Conservation (phyloP, 78 protist genomes). For the Tieghemostelium lacteum region DNA sequence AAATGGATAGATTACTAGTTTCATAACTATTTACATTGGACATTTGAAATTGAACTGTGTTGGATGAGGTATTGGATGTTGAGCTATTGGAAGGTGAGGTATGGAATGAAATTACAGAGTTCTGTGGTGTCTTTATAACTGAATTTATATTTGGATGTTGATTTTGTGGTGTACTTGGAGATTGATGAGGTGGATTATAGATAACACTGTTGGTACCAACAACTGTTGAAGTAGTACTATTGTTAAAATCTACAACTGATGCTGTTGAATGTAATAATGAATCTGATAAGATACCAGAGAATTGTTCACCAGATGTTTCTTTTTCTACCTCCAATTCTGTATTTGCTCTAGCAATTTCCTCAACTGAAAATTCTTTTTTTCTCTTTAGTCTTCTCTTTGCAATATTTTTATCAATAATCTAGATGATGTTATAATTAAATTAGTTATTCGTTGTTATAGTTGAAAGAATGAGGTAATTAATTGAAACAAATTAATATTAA, state of each 20-base stretch:
- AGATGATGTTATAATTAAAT: not conserved
- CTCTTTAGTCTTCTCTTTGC: slow-evolving; percentile 34
- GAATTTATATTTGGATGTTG: too few relatives aligned
- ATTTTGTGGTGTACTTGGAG: not conserved
- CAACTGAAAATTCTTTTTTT: slow-evolving; percentile 29
- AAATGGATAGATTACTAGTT: slow-evolving; percentile 38
- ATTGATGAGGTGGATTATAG: not conserved
- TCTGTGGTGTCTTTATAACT: not conserved
- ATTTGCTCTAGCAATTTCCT: slow-evolving; percentile 53
- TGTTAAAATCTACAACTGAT: not conserved
- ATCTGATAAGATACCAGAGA: slow-evolving; percentile 14
- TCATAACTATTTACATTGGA: slow-evolving; percentile 54
- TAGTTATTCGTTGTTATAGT: not conserved
- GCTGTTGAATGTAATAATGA: not conserved
- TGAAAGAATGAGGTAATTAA: too few relatives aligned
- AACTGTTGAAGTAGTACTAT: not conserved
- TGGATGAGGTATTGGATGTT: not conserved
- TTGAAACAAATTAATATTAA: too few relatives aligned
- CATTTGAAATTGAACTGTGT: slow-evolving; percentile 28
- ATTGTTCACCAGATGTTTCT: slow-evolving; percentile 9
- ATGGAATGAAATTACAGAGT: not conserved
- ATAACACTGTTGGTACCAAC: not conserved
- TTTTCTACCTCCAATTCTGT: slow-evolving; percentile 38
- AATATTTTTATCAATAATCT: slow-evolving; percentile 8
- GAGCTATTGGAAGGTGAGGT: not conserved